Percentiles rank a stretch among this genome's conserved stretches.
phyloP scores from a whole-genome alignment of 2,329 filamentous ascomycete species.

The Colletotrichum liaoningense region DNA sequence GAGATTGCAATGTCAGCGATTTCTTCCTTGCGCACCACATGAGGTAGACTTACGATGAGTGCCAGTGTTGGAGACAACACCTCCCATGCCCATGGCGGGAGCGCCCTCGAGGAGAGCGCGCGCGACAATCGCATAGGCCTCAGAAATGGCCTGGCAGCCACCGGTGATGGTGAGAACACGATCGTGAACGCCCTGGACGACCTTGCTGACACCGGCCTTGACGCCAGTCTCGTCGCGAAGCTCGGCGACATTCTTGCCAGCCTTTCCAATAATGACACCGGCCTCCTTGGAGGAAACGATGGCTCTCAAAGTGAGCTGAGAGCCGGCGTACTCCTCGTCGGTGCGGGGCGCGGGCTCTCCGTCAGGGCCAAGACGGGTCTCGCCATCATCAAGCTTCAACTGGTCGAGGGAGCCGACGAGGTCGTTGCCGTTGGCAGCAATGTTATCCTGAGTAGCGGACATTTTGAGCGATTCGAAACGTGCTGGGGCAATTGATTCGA shows the following conservation, averaged over 20 bases:
- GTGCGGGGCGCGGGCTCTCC: constrained; percentile 88
- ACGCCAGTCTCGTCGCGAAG: constrained; percentile 97
- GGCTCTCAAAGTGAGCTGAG: constrained; percentile 92
- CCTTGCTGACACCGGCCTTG: constrained; percentile 98
- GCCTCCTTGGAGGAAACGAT: constrained; percentile 99
- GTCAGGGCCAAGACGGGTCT: constrained; percentile 73
- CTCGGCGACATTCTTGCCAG: constrained; percentile 97
- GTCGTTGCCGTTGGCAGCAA: constrained; percentile 69
- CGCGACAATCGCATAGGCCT: constrained; percentile 93
- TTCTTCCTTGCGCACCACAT: neutral
- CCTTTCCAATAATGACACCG: constrained; percentile 98
- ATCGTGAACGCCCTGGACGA: constrained; percentile 96
- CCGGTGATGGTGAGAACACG: constrained; percentile 96
- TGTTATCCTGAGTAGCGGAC: constrained; percentile 71
- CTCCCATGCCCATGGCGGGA: constrained; percentile 95
- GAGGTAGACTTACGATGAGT: constrained; percentile 83
- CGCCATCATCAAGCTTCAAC: constrained; percentile 73
- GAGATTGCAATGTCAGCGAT: constrained; percentile 38
- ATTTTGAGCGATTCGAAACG: constrained; percentile 54
- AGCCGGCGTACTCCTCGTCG: constrained; percentile 95
- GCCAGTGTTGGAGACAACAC: constrained; percentile 85
- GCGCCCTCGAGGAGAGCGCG: constrained; percentile 92
- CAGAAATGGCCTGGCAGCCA: constrained; percentile 86
- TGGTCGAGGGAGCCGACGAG: constrained; percentile 72
- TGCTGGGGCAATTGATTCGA: neutral